Conservation (phyloP, 768 basidiomycete species). For the Termitomyces sp. region DNA sequence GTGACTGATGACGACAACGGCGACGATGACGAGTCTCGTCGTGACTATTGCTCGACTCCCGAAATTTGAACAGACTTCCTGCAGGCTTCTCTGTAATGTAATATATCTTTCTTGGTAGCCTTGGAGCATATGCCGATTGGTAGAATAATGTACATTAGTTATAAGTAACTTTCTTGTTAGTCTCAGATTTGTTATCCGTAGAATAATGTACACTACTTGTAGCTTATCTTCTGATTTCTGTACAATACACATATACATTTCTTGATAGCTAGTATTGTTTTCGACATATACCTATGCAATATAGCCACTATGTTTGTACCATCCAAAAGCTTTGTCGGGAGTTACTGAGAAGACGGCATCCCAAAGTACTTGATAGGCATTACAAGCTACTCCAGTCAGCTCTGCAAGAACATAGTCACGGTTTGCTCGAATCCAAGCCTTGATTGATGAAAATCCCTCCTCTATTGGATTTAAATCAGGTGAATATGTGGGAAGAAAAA, state of each 20-base stretch:
- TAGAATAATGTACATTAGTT: neutral
- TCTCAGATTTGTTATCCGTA: no score
- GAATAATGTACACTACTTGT: no score
- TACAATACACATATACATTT: neutral
- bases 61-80: neutral
- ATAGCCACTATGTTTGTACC: neutral
- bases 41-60: neutral
- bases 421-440: conserved; percentile 5
- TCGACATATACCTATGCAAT: neutral
- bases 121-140: neutral
- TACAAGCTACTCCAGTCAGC: neutral
- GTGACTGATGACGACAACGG: neutral
- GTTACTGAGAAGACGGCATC: conserved; percentile 4
- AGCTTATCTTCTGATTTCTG: no score
- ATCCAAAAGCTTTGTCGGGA: neutral
- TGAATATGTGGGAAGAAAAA: neutral
- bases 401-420: conserved; percentile 4
- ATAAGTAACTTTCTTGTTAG: no score
- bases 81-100: neutral
- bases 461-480: neutral
- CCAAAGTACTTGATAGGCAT: conserved; percentile 3
- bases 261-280: neutral
- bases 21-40: neutral
- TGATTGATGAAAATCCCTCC: neutral
- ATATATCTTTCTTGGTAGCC: neutral